Conservation (phyloP, 2,329 filamentous ascomycete species). For the Nemania serpens region DNA sequence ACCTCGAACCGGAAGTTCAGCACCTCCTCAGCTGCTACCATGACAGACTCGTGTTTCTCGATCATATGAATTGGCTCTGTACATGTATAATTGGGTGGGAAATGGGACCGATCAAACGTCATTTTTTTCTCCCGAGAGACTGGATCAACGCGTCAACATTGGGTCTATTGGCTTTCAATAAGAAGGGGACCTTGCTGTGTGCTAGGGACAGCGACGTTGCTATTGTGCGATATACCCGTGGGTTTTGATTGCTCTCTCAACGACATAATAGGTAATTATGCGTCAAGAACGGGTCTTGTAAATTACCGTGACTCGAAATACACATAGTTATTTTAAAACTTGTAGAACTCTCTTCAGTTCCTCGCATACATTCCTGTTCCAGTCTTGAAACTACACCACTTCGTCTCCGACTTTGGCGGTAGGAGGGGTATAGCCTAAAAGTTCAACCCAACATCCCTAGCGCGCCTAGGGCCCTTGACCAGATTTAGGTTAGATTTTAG, state of each 20-base stretch:
- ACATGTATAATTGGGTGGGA: background rate
- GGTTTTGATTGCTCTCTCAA: background rate
- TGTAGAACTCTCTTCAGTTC: too few species aligned
- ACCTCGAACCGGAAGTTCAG: background rate
- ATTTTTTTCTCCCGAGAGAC: conserved; percentile 3
- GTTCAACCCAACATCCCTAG: too few species aligned
- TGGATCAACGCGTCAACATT: background rate
- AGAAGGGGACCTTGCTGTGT: conserved; percentile 1
- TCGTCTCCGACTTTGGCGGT: too few species aligned
- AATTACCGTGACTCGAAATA: background rate
- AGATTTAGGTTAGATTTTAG: too few species aligned
- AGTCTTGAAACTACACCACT: too few species aligned
- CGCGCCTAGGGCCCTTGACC: too few species aligned
- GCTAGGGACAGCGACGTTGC: background rate
- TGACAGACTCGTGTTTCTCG: conserved; percentile 6
- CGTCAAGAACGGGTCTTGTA: background rate
- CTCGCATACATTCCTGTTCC: too few species aligned
- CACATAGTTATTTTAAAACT: background rate
- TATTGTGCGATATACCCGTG: background rate
- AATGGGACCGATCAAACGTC: background rate
- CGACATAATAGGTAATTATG: too few species aligned
- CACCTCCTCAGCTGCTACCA: conserved; percentile 3
- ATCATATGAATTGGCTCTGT: conserved; percentile 1
- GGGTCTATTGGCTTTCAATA: background rate
- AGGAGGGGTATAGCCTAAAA: too few species aligned